Percentiles rank a stretch among this genome's conserved stretches.
phyloP scores from a whole-genome alignment of 2,329 filamentous ascomycete genomes.

The Colletotrichum tropicale region DNA sequence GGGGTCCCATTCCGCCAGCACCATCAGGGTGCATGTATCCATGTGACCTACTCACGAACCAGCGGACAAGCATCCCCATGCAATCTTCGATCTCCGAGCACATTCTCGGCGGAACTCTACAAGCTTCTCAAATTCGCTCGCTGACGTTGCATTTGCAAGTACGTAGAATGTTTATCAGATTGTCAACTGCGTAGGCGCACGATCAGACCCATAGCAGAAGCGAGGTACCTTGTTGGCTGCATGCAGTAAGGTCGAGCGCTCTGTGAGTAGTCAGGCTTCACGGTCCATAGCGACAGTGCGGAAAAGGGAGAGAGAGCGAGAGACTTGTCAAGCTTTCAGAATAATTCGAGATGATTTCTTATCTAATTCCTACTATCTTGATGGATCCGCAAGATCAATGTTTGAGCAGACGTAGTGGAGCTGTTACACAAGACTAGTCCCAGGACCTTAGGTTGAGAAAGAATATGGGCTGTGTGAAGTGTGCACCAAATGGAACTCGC shows the following conservation, averaged over 20 bases:
- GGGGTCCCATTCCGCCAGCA: not conserved
- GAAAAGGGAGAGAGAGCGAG: not conserved
- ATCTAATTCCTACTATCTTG: fast-evolving
- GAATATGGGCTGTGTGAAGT: not conserved
- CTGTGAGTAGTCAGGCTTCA: fast-evolving
- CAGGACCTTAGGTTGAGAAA: not conserved
- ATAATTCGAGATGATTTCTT: not conserved
- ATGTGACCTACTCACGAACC: not conserved
- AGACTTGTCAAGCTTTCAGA: not conserved
- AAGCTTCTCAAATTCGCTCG: not conserved
- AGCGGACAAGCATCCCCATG: not conserved
- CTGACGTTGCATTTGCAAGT: not conserved
- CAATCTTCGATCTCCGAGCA: not conserved
- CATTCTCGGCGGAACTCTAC: not conserved
- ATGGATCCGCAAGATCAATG: too few relatives aligned
- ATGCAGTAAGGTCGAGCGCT: not conserved
- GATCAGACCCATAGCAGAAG: not conserved
- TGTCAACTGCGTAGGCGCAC: not conserved
- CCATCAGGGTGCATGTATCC: not conserved
- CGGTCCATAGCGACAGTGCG: not conserved
- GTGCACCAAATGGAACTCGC: not conserved
- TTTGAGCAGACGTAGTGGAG: not conserved
- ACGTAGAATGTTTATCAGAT: not conserved
- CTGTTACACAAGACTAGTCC: not conserved
- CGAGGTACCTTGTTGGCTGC: not conserved